Evolutionary conservation across 106 monocot genomes (phyloP).

Genomic region (Iris macrosiphon): DNA sequence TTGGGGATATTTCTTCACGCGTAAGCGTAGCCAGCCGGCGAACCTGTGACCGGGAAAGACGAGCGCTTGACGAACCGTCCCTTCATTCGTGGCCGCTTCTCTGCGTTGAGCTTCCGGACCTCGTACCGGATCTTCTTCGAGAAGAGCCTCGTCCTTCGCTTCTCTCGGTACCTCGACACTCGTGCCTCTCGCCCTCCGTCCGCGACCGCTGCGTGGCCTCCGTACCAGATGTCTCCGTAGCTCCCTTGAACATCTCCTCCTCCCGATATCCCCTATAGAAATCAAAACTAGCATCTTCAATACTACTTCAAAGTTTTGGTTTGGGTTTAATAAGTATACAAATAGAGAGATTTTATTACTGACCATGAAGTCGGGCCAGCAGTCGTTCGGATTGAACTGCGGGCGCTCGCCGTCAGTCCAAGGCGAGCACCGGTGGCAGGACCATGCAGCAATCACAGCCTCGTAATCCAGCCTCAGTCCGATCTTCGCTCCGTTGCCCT

Average conservation of each 20-base stretch:
- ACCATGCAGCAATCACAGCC: constrained; percentile 61
- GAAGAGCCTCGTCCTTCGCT: constrained; percentile 84
- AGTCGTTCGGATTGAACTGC: constrained; percentile 35
- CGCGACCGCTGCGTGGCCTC: neutral
- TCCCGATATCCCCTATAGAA: constrained; percentile 14
- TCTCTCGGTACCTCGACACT: constrained; percentile 84
- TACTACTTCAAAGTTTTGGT: neutral
- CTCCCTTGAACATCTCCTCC: constrained; percentile 12
- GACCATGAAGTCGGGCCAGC: constrained; percentile 51
- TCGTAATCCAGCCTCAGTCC: constrained; percentile 67
- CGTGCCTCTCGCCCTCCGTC: constrained; percentile 55
- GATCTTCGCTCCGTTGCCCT: neutral
- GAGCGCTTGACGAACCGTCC: constrained; percentile 83
- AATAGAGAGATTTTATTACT: too few species aligned
- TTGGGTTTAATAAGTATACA: too few species aligned
- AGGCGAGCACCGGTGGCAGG: constrained; percentile 36
- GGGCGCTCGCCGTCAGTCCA: constrained; percentile 74
- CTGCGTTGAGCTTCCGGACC: constrained; percentile 91
- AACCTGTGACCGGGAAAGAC: constrained; percentile 3
- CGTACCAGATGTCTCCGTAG: neutral
- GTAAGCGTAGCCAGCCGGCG: too few species aligned
- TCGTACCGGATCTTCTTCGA: constrained; percentile 92
- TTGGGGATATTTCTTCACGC: too few species aligned
- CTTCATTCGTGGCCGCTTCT: constrained; percentile 93
- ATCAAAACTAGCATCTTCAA: too few species aligned